Percentiles rank a stretch among this genome's conserved stretches.
Conservation (phyloP, 257 asterid genomes). For the Galeopsis tetrahit region DNA sequence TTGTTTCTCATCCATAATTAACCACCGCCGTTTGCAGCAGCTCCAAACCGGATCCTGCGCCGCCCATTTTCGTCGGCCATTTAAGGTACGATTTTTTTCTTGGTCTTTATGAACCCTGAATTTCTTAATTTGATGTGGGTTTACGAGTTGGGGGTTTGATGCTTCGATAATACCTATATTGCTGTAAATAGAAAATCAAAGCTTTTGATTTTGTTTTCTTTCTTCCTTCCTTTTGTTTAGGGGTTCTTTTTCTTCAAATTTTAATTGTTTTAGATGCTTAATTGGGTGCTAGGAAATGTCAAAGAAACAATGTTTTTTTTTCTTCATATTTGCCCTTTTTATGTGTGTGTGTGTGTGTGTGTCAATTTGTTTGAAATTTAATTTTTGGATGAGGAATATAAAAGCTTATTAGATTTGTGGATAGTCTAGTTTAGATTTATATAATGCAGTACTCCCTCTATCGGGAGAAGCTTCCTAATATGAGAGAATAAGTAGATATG, state of each 20-base stretch:
- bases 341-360: background rate
- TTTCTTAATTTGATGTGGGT: background rate
- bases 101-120: background rate
- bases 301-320: background rate
- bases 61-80: conserved; percentile 25
- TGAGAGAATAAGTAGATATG: too few relatives aligned
- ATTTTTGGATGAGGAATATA: background rate
- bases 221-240: background rate
- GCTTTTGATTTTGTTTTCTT: background rate
- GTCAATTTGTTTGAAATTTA: background rate
- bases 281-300: too few relatives aligned
- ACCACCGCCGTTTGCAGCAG: conserved; percentile 43
- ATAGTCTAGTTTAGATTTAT: background rate
- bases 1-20: conserved; percentile 38
- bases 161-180: background rate
- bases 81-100: conserved; percentile 33
- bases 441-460: background rate
- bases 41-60: conserved; percentile 32
- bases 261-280: background rate
- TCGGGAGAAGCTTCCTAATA: too few relatives aligned
- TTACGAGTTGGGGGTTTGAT: conserved; percentile 6
- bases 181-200: conserved; percentile 12
- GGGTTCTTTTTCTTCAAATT: background rate
- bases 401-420: background rate
- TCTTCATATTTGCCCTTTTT: background rate